Percentiles rank a stretch among this genome's conserved stretches.
These are phyloP conservation scores for Euclidium syriacum DNA, from an alignment of 345 rosid species.

Conservation along the genomic window DNA sequence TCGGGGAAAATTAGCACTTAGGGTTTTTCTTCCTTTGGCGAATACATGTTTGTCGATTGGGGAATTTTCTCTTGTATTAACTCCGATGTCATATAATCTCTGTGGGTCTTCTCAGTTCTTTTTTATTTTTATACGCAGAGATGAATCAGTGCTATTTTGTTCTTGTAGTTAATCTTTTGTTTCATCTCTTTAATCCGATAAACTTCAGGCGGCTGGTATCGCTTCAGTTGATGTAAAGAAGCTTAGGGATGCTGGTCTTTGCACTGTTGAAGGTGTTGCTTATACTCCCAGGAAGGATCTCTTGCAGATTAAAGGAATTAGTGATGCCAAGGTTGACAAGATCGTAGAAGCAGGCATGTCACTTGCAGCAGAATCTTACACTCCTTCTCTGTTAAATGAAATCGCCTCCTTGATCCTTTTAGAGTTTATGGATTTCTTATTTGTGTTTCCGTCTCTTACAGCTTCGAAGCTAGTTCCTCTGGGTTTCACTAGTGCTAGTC, in stretches of 20 bases:
- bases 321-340: constrained; percentile 95
- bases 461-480: constrained; percentile 91
- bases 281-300: constrained; percentile 95
- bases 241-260: constrained; percentile 90
- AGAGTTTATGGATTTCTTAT: neutral
- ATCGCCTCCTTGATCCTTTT: neutral
- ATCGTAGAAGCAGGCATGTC: constrained; percentile 84
- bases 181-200: constrained; percentile 9
- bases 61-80: neutral
- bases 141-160: neutral
- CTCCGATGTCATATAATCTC: neutral
- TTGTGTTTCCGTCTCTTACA: constrained; percentile 26
- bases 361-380: neutral
- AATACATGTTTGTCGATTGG: neutral
- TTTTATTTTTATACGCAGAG: neutral
- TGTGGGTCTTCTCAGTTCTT: neutral
- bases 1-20: neutral
- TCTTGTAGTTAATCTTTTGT: neutral
- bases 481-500: constrained; percentile 92
- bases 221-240: constrained; percentile 87
- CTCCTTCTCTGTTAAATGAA: neutral
- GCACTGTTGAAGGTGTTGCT: constrained; percentile 89
- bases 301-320: constrained; percentile 91
- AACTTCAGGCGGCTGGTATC: constrained; percentile 69
- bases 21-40: neutral